Evolutionary conservation across 352 stramenopile species (phyloP), one percentile per base, ranked within the genome.

Genomic region (Phytopythium montanum): DNA sequence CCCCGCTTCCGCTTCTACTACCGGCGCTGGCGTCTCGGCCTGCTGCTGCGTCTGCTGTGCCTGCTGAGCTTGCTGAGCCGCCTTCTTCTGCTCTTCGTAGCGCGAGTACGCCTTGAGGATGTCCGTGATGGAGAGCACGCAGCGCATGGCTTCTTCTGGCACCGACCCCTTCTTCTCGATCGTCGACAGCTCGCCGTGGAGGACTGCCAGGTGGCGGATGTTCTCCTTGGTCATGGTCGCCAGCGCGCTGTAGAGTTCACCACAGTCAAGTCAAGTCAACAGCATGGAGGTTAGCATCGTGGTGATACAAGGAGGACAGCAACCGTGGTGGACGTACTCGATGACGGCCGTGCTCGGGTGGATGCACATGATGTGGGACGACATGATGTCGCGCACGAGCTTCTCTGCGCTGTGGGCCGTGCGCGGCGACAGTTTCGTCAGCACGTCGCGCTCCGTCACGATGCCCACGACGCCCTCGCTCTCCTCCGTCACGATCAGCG

Each of bases 171-270:
- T 81, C 71, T 87, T 90, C 12, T 87, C 77, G 3, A 79, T 76
- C 42, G 81, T 85, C 54, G 69, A 81, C 49, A 90, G 80, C 54
- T 94, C 83, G 12, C 77, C 80, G 51, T 87, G 88, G 44, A 94
- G 87, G 42, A 94, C 85, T 0, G 83, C 85, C 61, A 94, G 73
- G 62, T 94, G 85, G 16, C 85, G 79, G 54, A 92, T 88, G 50
- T 94, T 89, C 39, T 94, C 85, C 57, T 92, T 90, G n/a, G 81
- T 88, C 85, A 94, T 92, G 8, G 85, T 94, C 38, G 85, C 82
- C 19, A 94, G 60, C 0, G 85, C 83, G 61, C 85, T 92, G 63
- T 7, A 60, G 38, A 16, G 18, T 36, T 44, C 25, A 10, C 19
- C 42, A n/a, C n/a, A n/a, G n/a, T n/a, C n/a, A n/a, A n/a, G 31